Percentiles rank a stretch among this genome's conserved stretches.
Conservation (phyloP, 2,329 filamentous ascomycete genomes). For the Trichoderma sp. region DNA sequence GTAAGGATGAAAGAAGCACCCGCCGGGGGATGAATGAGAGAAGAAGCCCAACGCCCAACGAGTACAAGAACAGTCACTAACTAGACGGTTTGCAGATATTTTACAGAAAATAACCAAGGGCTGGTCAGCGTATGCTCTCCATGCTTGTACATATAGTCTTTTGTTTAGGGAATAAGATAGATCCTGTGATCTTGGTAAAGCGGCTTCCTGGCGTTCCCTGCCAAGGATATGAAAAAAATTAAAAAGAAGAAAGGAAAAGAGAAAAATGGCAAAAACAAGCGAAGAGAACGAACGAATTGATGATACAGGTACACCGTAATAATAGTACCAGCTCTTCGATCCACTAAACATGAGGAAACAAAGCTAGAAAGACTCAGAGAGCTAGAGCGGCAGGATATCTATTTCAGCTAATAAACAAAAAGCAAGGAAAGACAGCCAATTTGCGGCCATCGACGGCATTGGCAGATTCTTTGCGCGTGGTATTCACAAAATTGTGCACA, state of each 20-base stretch:
- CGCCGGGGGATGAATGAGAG: not conserved
- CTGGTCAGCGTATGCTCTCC: not conserved
- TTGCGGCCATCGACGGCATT: not conserved
- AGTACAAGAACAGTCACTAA: slow-evolving; percentile 12
- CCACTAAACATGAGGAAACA: not conserved
- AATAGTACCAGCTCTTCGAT: not conserved
- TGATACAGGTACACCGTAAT: not conserved
- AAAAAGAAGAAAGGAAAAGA: not conserved
- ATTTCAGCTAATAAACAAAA: slow-evolving; percentile 2
- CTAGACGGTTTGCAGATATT: slow-evolving; percentile 45
- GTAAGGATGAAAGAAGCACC: slow-evolving; percentile 44
- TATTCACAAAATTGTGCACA: not conserved
- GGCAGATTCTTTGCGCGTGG: not conserved
- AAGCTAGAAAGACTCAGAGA: not conserved
- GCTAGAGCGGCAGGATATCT: not conserved
- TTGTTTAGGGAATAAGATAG: not conserved
- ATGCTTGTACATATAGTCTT: not conserved
- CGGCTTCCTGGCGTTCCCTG: not conserved
- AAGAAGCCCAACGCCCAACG: not conserved
- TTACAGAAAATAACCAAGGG: slow-evolving; percentile 47
- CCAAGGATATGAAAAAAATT: not conserved
- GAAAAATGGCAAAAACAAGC: not conserved
- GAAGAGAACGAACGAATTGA: not conserved
- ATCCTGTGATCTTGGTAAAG: not conserved
- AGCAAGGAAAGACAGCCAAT: not conserved